Conservation (phyloP, 257 asterid genomes). For the Cordia subcordata region DNA sequence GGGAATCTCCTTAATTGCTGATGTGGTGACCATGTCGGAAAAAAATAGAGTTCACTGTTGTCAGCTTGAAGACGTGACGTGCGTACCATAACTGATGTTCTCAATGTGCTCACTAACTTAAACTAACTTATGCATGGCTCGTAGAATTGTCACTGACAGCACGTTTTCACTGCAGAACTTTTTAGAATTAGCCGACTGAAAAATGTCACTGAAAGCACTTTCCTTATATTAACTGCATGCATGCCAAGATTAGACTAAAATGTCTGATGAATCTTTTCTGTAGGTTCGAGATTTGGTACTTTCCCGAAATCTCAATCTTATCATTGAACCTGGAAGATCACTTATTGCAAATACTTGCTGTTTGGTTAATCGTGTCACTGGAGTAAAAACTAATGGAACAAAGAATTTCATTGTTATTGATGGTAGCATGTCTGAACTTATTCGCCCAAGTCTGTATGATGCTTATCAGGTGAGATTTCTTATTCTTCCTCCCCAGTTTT, state of each 20-base stretch:
- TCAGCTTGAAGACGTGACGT: too few relatives aligned
- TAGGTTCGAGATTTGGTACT: slow-evolving; percentile 86
- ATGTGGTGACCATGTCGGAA: too few relatives aligned
- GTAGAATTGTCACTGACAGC: too few relatives aligned
- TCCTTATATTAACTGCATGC: too few relatives aligned
- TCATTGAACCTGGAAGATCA: slow-evolving; percentile 95
- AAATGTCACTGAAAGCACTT: too few relatives aligned
- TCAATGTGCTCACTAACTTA: too few relatives aligned
- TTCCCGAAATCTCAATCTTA: slow-evolving; percentile 80
- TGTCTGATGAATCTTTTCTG: slow-evolving; percentile 14
- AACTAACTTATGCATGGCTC: too few relatives aligned
- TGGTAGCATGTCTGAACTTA: slow-evolving; percentile 98
- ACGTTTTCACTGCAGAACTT: too few relatives aligned
- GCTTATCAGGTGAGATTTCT: slow-evolving; percentile 71
- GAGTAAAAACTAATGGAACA: slow-evolving; percentile 91
- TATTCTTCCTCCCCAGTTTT: background rate
- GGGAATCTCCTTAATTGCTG: too few relatives aligned
- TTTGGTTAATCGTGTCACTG: slow-evolving; percentile 84
- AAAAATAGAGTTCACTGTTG: too few relatives aligned
- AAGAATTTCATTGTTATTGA: slow-evolving; percentile 86
- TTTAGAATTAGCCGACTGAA: too few relatives aligned
- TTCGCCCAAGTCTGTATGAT: slow-evolving; percentile 88
- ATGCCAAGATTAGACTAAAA: background rate
- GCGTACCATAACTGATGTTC: too few relatives aligned
- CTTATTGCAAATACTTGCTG: slow-evolving; percentile 95